Evolutionary conservation across 768 basidiomycete species (phyloP).

Genomic region (Royoungia palumana): DNA sequence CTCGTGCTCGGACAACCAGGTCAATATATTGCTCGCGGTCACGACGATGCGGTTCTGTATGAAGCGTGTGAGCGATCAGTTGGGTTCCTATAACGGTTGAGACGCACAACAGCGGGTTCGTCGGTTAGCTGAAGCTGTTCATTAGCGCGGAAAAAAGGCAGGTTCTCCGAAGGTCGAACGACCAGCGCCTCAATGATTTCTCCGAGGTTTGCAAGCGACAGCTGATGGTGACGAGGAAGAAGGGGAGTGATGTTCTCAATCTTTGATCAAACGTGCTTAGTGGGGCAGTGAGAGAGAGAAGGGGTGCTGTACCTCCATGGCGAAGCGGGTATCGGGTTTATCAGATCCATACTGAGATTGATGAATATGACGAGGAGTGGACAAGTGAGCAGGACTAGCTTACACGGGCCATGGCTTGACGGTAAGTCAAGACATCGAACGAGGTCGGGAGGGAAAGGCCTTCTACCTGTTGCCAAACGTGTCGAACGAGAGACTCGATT

Average conservation of each 20-base stretch:
- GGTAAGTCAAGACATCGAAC: conserved; percentile 85
- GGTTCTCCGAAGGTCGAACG: conserved; percentile 28
- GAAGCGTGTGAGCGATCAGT: conserved; percentile 8
- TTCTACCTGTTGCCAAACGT: conserved; percentile 73
- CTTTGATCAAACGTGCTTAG: conserved; percentile 24
- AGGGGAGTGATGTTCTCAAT: conserved; percentile 32
- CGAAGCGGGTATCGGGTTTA: conserved; percentile 90
- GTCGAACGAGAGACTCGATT: conserved; percentile 69
- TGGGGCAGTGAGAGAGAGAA: conserved; percentile 1
- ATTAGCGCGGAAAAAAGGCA: conserved; percentile 28
- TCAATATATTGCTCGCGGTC: conserved; percentile 41
- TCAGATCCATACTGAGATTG: conserved; percentile 81
- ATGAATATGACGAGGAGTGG: conserved; percentile 17
- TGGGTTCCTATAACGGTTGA: background rate
- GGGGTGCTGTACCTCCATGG: conserved; percentile 64
- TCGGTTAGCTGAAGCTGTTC: conserved; percentile 12
- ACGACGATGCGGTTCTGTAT: conserved; percentile 49
- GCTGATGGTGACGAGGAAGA: conserved; percentile 28
- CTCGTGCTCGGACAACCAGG: conserved; percentile 46
- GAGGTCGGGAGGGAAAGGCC: conserved; percentile 53
- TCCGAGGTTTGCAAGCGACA: conserved; percentile 23
- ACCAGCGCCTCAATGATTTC: conserved; percentile 32
- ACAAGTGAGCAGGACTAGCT: conserved; percentile 27
- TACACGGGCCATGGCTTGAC: conserved; percentile 86
- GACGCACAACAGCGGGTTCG: conserved; percentile 29